Base-by-base conservation (phyloP, 805 yeast species). In the Metschnikowia noctiluminum region DNA sequence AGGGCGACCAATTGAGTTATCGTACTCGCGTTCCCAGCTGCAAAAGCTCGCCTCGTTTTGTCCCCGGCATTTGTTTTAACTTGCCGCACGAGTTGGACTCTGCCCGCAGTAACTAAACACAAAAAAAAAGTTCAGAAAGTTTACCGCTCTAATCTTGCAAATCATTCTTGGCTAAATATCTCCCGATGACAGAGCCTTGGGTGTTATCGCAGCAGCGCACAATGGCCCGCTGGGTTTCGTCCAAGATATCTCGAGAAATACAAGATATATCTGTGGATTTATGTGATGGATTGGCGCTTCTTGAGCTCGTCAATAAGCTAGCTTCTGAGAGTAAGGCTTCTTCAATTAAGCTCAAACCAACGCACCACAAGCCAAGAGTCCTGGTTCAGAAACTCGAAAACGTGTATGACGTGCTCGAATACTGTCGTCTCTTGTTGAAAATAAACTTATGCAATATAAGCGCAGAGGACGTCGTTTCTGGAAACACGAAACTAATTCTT, bases 191-290 rank as follows among this genome's bases (percentile, higher is more conserved):
- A 3, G 55, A 55, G 26, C 26, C 53, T 15, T 78, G 82, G 82
- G 68, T 72, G 15, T 54, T 60, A 21, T 61, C 68, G 32, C 82
- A 79, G 58, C 70, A 76, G 40, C 71, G 70, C 54, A 73, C 80
- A n/a, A 73, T 78, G 68, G 54, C 72, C 15, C 62, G 79, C 48
- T 79, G 83, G 82, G 61, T 78, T 38, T 74, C 74, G 51, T 53
- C 69, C 32, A 76, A 75, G 53, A 52, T 75, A 16, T 57, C 56
- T 32, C 34, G 40, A 5, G 39, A 50, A 15, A 56, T 73, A 26
- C 35, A 49, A 2, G 56, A 62, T 32, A 53, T 71, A 5, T 43
- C 67, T 3, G 41, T 45, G 2, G 80, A 74, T 48, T 56, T 79
- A 32, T 55, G 65, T 30, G 69, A 70, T 50, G 82, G 81, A 0